Conservation (phyloP, 768 basidiomycete species). For the Multifurca ochricompacta region DNA sequence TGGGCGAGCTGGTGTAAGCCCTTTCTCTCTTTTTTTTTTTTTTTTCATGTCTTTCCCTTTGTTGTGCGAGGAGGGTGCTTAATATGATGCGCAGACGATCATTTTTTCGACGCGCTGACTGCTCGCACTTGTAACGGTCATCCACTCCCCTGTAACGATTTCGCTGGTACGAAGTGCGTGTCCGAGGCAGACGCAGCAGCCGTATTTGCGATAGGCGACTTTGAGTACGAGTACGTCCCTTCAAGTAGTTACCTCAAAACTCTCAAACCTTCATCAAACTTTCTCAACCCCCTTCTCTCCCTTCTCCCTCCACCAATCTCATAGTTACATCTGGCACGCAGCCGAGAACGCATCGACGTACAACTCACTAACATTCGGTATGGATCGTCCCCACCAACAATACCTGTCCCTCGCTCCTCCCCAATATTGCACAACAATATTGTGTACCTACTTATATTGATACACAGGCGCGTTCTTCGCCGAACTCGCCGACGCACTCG, state of each 20-base stretch:
- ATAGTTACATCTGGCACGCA: slow-evolving; percentile 43
- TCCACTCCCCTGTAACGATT: slow-evolving; percentile 38
- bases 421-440: no score
- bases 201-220: slow-evolving; percentile 34
- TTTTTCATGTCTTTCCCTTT: background rate
- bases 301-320: background rate
- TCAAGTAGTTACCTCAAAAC: no score
- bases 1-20: slow-evolving; percentile 40
- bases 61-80: no score
- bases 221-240: slow-evolving; percentile 32
- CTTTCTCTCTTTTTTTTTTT: background rate
- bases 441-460: background rate
- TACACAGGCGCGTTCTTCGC: slow-evolving; percentile 37
- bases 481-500: slow-evolving; percentile 34
- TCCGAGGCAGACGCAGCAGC: slow-evolving; percentile 31
- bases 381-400: no score
- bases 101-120: slow-evolving; percentile 46
- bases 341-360: slow-evolving; percentile 38
- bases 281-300: no score
- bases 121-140: slow-evolving; percentile 41
- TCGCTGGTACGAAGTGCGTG: slow-evolving; percentile 33
- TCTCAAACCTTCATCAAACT: no score
- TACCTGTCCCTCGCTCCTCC: no score
- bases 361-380: slow-evolving; percentile 39
- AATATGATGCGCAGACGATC: no score